Conservation (phyloP, 2,329 filamentous ascomycete genomes). For the Colletotrichum camelliae region DNA sequence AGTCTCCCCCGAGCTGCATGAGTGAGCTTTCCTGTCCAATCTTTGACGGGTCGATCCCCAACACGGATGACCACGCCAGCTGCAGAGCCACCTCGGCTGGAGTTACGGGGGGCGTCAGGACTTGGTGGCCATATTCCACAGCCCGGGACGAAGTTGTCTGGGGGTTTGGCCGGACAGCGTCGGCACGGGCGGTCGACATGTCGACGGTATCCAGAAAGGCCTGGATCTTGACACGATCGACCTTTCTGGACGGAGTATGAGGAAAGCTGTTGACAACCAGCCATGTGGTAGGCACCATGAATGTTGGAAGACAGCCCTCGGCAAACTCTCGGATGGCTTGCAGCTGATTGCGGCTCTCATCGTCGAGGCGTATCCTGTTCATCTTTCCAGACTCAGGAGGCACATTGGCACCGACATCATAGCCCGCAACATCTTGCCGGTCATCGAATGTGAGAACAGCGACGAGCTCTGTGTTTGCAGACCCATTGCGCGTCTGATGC, state of each 20-base stretch:
- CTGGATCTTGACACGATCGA: neutral
- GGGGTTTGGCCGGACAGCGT: neutral
- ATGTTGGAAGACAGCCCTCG: neutral
- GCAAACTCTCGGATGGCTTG: neutral
- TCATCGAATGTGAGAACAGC: neutral
- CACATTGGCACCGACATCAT: neutral
- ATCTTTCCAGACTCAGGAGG: neutral
- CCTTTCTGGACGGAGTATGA: neutral
- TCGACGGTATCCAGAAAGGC: neutral
- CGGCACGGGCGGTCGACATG: neutral
- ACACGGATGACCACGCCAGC: neutral
- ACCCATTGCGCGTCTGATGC: neutral
- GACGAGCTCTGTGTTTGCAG: neutral
- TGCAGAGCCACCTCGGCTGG: neutral
- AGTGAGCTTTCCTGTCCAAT: neutral
- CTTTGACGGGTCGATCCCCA: neutral
- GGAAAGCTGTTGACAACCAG: neutral
- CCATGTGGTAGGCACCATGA: neutral
- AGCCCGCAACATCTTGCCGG: neutral
- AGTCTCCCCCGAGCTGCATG: neutral
- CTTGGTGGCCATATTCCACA: neutral
- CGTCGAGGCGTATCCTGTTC: neutral
- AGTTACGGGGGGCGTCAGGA: accelerated
- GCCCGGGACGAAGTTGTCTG: neutral
- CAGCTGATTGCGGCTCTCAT: neutral